phyloP scores from a whole-genome alignment of 2,329 filamentous ascomycete species.

The Colletotrichum karsti region DNA sequence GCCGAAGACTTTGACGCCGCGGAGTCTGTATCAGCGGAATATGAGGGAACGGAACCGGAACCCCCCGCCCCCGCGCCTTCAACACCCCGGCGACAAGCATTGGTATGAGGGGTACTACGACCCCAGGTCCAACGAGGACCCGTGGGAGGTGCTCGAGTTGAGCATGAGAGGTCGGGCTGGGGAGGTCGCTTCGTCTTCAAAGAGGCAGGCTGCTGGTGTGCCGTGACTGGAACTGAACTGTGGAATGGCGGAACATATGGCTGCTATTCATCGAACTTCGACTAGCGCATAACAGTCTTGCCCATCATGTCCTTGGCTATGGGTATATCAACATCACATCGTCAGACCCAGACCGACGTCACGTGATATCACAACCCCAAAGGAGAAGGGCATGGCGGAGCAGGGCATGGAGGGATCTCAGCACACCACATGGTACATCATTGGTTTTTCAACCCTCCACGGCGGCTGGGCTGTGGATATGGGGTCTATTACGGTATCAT shows the following conservation, averaged over 20 bases:
- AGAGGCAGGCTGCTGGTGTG: neutral
- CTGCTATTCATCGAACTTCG: neutral
- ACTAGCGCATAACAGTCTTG: neutral
- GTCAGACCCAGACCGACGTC: neutral
- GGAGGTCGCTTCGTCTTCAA: conserved; percentile 55
- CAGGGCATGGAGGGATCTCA: neutral
- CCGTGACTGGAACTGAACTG: too few species aligned
- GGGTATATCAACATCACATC: neutral
- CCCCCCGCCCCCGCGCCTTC: neutral
- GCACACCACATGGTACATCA: conserved; percentile 27
- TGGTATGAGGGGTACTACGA: conserved; percentile 78
- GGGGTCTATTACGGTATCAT: neutral
- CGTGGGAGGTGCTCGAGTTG: conserved; percentile 70
- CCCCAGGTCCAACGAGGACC: conserved; percentile 74
- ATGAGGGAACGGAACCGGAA: conserved; percentile 4
- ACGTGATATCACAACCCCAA: conserved; percentile 17
- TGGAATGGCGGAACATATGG: neutral
- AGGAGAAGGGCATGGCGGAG: neutral
- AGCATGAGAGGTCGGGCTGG: conserved; percentile 49
- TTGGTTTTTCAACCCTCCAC: neutral
- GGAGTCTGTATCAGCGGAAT: too few species aligned
- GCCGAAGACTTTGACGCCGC: conserved; percentile 7
- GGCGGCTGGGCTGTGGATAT: neutral
- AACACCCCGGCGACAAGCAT: conserved; percentile 34
- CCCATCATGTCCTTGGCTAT: neutral